These are phyloP conservation scores for Linum usitatissimum DNA, from an alignment of 345 rosid species.

Conservation along the genomic window DNA sequence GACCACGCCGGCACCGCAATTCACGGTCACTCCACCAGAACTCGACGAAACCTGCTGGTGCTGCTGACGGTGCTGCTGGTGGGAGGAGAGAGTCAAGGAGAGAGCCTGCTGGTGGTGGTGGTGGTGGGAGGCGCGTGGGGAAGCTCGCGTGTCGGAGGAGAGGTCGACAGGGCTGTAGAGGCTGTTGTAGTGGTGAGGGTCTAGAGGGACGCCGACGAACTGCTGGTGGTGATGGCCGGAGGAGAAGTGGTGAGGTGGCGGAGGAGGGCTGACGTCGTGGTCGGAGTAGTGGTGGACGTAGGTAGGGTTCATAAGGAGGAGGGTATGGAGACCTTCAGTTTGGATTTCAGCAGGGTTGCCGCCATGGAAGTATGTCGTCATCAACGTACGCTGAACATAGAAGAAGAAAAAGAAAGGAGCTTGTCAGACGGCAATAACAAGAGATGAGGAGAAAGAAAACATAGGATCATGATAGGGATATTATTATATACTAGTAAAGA, in stretches of 20 bases:
- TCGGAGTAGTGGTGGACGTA: slow-evolving; percentile 72
- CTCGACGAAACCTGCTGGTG: slow-evolving; percentile 39
- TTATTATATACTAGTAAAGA: too few species aligned
- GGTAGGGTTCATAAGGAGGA: slow-evolving; percentile 90
- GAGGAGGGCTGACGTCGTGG: slow-evolving; percentile 19
- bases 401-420: too few species aligned
- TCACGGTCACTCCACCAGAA: slow-evolving; percentile 44
- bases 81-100: slow-evolving; percentile 80
- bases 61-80: slow-evolving; percentile 26
- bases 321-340: slow-evolving; percentile 77
- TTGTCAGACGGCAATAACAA: too few species aligned
- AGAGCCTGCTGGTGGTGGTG: slow-evolving; percentile 38
- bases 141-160: slow-evolving; percentile 47
- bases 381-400: slow-evolving; percentile 9
- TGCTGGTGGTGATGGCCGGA: slow-evolving; percentile 42
- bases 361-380: slow-evolving; percentile 70
- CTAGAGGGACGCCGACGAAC: slow-evolving; percentile 78
- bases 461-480: too few species aligned
- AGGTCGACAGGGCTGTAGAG: slow-evolving; percentile 53
- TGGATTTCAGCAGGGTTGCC: slow-evolving; percentile 76
- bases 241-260: slow-evolving; percentile 19
- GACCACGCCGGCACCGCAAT: slow-evolving; percentile 29
- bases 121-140: slow-evolving; percentile 73
- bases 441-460: too few species aligned
- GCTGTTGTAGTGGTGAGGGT: slow-evolving; percentile 57